phyloP scores from a whole-genome alignment of 2,329 filamentous ascomycete species.

The Xylariaceae sp. region DNA sequence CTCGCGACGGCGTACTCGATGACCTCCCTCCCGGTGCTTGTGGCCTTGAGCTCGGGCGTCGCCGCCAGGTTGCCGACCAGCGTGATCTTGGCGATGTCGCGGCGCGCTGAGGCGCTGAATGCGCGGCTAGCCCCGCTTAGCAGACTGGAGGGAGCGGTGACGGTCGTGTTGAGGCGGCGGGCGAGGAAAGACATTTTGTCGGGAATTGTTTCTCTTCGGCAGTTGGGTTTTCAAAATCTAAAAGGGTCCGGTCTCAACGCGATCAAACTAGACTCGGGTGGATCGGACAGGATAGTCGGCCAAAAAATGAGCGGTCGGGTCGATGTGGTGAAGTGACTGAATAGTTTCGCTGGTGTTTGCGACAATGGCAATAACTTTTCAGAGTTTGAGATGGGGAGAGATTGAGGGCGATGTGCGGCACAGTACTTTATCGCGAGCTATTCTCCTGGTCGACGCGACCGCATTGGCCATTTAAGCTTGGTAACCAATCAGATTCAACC shows the following conservation, averaged over 20 bases:
- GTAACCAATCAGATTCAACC: slow-evolving; percentile 16
- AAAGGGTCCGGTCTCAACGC: no score
- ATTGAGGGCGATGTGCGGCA: no score
- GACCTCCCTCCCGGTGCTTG: slow-evolving; percentile 73
- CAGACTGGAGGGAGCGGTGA: slow-evolving; percentile 46
- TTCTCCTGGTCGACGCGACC: slow-evolving; percentile 14
- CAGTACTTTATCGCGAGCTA: no score
- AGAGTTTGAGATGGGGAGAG: no score
- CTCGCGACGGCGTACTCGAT: slow-evolving; percentile 80
- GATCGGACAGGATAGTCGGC: no score
- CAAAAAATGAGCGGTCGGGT: no score
- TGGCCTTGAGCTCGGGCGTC: slow-evolving; percentile 75
- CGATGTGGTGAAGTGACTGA: no score
- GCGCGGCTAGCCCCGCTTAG: slow-evolving; percentile 60
- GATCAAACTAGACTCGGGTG: no score
- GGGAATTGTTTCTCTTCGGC: slow-evolving; percentile 11
- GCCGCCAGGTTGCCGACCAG: slow-evolving; percentile 85
- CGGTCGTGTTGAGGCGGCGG: slow-evolving; percentile 57
- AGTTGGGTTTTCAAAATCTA: no score
- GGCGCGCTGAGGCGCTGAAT: slow-evolving; percentile 75
- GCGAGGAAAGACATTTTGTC: slow-evolving; percentile 55
- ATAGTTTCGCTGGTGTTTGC: no score
- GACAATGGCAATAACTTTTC: no score
- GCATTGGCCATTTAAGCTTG: slow-evolving; percentile 1
- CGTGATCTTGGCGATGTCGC: slow-evolving; percentile 77